Base-by-base conservation (phyloP, 2,329 filamentous ascomycete genomes). In the Chalara sp. region DNA sequence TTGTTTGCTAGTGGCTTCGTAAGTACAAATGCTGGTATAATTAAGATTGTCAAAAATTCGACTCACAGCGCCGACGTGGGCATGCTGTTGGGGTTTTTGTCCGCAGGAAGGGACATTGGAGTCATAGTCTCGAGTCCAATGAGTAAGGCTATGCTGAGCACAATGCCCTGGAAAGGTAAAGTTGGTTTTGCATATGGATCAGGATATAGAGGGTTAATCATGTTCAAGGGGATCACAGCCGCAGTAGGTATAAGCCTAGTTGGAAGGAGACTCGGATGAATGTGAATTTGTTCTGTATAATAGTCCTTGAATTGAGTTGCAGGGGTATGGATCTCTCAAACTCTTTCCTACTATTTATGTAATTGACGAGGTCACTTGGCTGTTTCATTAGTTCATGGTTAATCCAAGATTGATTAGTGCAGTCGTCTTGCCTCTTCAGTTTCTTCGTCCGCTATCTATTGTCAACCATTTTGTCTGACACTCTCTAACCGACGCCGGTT, bases 71-170 rank as follows among this genome's bases (percentile, higher is more conserved):
- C 54, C 6, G 61, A 62, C 49, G 48, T 56, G 6, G 71, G 70
- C 0, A 61, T 61, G 3, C 53, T 69, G 6, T 55, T 70, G 42
- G 65, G 63, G 3, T 54, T 69, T 48, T 79, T 84, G 72, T 76
- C 76, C 21, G 75, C 77, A 5, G 81, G 79, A 1, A 71, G 83
- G 42, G 83, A 81, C 0, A 67, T 86, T 2, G 81, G 82, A 1
- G 84, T 83, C 55, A 71, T 84, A 42, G 70, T 70, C 2, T 76
- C 70, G 5, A 80, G 80, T 0, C 79, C 80, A 5, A 47, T 83
- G 53, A 82, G 79, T 59, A 75, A 79, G 49, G 70, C 66, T 1
- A 61, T 83, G 47, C 60, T 83, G 30, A 67, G 65, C 37, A 70
- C 70, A 0, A 67, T 69, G 52, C 69, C 73, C 28, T 79, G 72